These are phyloP conservation scores for Aspergillus amoenus DNA, from an alignment of 2,329 filamentous ascomycete species.

Conservation along the genomic window DNA sequence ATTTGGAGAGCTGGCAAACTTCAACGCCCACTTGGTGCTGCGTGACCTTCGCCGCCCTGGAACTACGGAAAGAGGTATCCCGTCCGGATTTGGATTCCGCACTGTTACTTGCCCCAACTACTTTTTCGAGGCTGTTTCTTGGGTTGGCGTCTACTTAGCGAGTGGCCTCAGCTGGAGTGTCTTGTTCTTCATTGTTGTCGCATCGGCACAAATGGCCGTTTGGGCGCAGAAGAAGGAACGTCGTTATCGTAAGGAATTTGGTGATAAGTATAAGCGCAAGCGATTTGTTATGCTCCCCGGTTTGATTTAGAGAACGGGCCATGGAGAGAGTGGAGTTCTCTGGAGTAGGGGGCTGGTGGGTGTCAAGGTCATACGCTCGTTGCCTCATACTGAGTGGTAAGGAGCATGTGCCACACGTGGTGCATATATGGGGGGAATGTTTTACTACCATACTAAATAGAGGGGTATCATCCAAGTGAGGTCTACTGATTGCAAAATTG, in stretches of 20 bases:
- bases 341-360: not conserved
- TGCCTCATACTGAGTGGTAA: not conserved
- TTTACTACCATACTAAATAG: not conserved
- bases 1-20: slow-evolving; percentile 78
- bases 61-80: slow-evolving; percentile 84
- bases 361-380: not conserved
- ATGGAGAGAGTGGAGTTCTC: slow-evolving; percentile 20
- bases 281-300: slow-evolving; percentile 78
- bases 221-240: slow-evolving; percentile 94
- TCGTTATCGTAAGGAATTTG: slow-evolving; percentile 86
- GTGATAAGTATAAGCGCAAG: slow-evolving; percentile 95
- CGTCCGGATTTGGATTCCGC: slow-evolving; percentile 77
- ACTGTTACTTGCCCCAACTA: slow-evolving; percentile 97
- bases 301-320: slow-evolving; percentile 54
- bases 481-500: not conserved
- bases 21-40: slow-evolving; percentile 76
- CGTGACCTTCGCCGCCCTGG: slow-evolving; percentile 74
- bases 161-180: slow-evolving; percentile 74
- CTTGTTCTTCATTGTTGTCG: slow-evolving; percentile 71
- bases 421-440: not conserved
- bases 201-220: slow-evolving; percentile 73
- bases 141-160: slow-evolving; percentile 78
- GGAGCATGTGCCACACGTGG: not conserved
- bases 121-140: slow-evolving; percentile 85
- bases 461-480: too few relatives aligned